A percentile compares a stretch with the other conserved stretches of the same genome.
Conservation (phyloP, 2,329 filamentous ascomycete species). For the Pyricularia sp. region DNA sequence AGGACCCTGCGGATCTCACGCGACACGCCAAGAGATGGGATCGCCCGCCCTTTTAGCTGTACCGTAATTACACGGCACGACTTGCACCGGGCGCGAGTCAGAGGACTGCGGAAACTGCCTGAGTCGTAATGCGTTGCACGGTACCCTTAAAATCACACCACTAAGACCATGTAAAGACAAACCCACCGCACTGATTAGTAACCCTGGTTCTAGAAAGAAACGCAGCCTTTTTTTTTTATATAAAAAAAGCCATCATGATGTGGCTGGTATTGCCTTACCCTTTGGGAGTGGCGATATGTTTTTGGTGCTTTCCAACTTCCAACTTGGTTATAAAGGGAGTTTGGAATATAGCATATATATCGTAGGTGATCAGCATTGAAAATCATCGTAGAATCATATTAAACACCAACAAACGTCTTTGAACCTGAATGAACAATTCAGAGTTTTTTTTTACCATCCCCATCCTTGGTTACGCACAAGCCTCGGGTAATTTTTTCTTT, state of each 20-base stretch:
- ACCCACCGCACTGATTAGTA: too few relatives aligned
- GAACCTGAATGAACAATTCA: neutral
- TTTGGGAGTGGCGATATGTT: neutral
- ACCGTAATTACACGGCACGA: neutral
- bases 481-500: too few relatives aligned
- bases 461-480: neutral
- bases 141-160: neutral
- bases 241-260: neutral
- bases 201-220: neutral
- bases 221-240: neutral
- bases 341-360: neutral
- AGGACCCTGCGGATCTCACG: neutral
- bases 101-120: neutral
- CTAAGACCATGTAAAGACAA: too few relatives aligned
- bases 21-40: neutral
- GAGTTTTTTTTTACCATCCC: neutral
- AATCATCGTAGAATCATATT: neutral
- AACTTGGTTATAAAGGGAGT: neutral
- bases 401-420: neutral
- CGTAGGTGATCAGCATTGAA: too few relatives aligned
- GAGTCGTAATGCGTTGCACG: neutral
- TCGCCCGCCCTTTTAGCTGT: neutral
- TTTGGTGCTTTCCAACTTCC: neutral
- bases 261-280: neutral
- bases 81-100: neutral